Evolutionary conservation across 2,329 filamentous ascomycete species (phyloP), one percentile per base, ranked within the genome.

Genomic region (Huntiella bhutanensis): DNA sequence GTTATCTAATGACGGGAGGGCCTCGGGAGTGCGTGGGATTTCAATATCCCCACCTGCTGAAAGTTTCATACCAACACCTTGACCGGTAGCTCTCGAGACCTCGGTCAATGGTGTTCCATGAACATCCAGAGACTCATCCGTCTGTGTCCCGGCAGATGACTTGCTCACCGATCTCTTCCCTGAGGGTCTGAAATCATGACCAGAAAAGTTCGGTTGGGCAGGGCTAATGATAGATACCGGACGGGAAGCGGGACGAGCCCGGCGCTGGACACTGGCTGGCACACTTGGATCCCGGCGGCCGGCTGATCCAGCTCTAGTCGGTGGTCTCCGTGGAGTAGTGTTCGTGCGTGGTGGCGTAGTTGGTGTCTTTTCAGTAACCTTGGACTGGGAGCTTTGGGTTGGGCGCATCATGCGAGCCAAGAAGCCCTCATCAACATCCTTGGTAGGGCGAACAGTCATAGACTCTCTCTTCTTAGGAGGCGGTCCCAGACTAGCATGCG

Each of bases 351-450:
- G 70, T 2, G 71, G 70, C 0, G 70, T 71, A 0, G 61, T 52
- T 2, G 66, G 61, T 1, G 58, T 58, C 61, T 82, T 84, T 4
- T 82, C 79, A 2, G 72, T 64, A 0, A 71, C 70, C 62, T 83
- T 85, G 52, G 68, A 77, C 6, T 77, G 70, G 4, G 77, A 83
- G 40, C 73, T 67, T 39, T 79, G 72, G 0, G 82, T 87, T 2
- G 82, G 82, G 36, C 81, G 68, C 75, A 80, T 86, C 81, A 87
- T 85, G 45, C 82, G 73, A n/a, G 80, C 80, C 19, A 87, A 63
- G 60, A 87, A 87, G 11, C 75, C 62, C 52, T 82, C 77, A 52
- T 83, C 78, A 1, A 80, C 66, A 13, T 71, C 70, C 41, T 65
- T 67, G 19, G 70, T 64, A 50, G 67, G 65, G 53, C 69, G 70